These are phyloP conservation scores for Elongisporangium prolatum DNA, from an alignment of 352 stramenopile species.

Conservation along the genomic window DNA sequence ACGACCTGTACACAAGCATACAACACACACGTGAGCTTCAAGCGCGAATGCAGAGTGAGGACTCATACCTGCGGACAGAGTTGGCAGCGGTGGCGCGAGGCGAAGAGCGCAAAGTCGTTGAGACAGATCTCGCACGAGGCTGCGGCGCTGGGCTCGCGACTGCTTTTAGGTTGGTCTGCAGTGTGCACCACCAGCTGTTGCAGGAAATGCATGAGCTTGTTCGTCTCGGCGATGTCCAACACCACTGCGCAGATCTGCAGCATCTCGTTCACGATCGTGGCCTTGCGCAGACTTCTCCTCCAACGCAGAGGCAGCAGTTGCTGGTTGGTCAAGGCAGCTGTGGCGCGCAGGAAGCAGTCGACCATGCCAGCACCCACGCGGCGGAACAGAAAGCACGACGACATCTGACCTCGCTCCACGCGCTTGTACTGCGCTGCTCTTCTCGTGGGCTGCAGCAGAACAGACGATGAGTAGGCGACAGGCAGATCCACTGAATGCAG, in stretches of 20 bases:
- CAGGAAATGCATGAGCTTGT: slow-evolving; percentile 17
- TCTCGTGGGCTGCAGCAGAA: slow-evolving; percentile 5
- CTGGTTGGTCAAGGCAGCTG: slow-evolving; percentile 1
- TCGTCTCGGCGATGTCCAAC: slow-evolving; percentile 15
- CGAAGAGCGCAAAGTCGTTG: slow-evolving; percentile 10
- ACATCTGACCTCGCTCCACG: slow-evolving; percentile 9
- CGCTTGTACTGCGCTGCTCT: slow-evolving; percentile 7
- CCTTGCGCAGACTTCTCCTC: neutral
- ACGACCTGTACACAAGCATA: neutral
- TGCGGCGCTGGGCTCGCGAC: slow-evolving; percentile 4
- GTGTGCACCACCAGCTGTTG: slow-evolving; percentile 7
- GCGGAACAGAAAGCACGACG: slow-evolving; percentile 14
- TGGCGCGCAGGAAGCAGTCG: slow-evolving; percentile 13
- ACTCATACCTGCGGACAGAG: slow-evolving; percentile 13
- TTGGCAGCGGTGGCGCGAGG: slow-evolving; percentile 7
- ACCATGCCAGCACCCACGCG: slow-evolving; percentile 12
- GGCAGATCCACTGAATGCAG: slow-evolving; percentile 28
- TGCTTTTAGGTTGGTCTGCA: neutral
- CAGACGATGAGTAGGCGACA: neutral
- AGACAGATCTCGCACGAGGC: slow-evolving; percentile 13
- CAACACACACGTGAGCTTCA: neutral
- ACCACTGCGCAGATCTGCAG: slow-evolving; percentile 13
- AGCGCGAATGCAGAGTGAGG: too few species aligned
- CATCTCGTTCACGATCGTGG: slow-evolving; percentile 7
- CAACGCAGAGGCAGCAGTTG: slow-evolving; percentile 1